These are phyloP conservation scores for Ormosia semicastrata DNA, from an alignment of 306 rosid species.

Conservation along the genomic window DNA sequence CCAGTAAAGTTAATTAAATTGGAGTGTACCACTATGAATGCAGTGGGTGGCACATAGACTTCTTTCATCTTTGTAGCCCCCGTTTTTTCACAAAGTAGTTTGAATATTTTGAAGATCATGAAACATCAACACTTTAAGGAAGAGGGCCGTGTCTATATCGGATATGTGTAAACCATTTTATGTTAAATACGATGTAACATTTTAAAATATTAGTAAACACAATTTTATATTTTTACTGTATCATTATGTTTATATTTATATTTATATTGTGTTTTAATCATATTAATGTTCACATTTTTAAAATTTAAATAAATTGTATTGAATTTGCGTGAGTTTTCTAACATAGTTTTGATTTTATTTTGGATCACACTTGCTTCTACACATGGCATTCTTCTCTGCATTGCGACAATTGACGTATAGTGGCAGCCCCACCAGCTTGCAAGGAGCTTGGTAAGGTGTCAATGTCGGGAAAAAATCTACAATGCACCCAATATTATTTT, in stretches of 20 bases:
- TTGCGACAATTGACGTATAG: not conserved
- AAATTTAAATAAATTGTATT: not conserved
- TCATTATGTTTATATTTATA: not conserved
- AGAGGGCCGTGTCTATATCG: too few species aligned
- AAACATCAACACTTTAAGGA: not conserved
- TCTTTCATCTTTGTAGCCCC: not conserved
- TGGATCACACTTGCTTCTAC: not conserved
- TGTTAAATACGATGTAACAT: too few species aligned
- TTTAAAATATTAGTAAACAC: too few species aligned
- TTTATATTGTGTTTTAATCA: not conserved
- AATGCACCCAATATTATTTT: conserved; percentile 19
- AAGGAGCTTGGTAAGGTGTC: conserved; percentile 31
- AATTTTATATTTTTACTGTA: not conserved
- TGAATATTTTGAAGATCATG: not conserved
- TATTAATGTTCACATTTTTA: not conserved
- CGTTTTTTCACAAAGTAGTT: not conserved
- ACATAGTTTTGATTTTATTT: not conserved
- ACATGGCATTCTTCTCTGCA: not conserved
- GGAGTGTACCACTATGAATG: not conserved
- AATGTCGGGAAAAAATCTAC: conserved; percentile 27
- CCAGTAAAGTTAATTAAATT: not conserved
- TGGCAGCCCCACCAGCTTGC: not conserved
- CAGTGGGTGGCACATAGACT: not conserved
- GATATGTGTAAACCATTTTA: too few species aligned
- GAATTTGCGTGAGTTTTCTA: not conserved